Percentiles rank a stretch among this genome's conserved stretches.
Evolutionary conservation across 768 basidiomycete genomes (phyloP).

Genomic region (Leucosporidium creatinivorum): DNA sequence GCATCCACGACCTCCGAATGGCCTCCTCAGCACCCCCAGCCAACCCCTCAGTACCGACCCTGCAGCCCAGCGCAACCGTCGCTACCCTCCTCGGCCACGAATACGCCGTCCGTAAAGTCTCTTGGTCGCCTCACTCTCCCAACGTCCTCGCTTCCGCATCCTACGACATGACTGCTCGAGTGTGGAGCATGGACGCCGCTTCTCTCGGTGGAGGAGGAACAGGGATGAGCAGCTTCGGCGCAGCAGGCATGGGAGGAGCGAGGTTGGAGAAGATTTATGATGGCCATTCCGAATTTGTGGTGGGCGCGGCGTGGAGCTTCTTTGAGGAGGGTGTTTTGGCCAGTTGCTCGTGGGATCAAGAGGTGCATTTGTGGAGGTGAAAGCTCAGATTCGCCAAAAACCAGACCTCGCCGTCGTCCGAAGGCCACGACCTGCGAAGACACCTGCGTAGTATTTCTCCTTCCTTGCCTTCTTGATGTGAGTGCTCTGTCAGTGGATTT

Average conservation of each 20-base stretch:
- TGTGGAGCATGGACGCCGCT: constrained; percentile 52
- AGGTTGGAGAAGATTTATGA: constrained; percentile 64
- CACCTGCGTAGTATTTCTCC: too few species aligned
- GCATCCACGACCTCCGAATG: constrained; percentile 85
- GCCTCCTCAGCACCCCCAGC: constrained; percentile 44
- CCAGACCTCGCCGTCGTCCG: too few species aligned
- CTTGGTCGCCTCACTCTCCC: constrained; percentile 52
- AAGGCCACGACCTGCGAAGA: too few species aligned
- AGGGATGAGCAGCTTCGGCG: constrained; percentile 29
- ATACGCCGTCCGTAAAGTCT: constrained; percentile 79
- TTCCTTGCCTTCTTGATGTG: too few species aligned
- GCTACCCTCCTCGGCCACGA: constrained; percentile 69
- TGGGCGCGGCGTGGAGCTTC: constrained; percentile 84
- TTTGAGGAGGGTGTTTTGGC: constrained; percentile 80
- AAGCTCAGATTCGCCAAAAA: too few species aligned
- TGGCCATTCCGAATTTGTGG: constrained; percentile 89
- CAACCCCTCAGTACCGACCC: background rate
- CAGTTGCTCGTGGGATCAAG: constrained; percentile 87
- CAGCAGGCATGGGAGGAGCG: constrained; percentile 48
- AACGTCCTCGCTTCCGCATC: constrained; percentile 50
- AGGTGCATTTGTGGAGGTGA: constrained; percentile 59
- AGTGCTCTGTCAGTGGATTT: too few species aligned
- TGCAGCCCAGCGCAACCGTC: constrained; percentile 24
- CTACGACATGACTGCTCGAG: constrained; percentile 92
- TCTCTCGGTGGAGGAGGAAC: background rate